These are phyloP conservation scores for Penicillium sclerotiorum DNA, from an alignment of 2,329 filamentous ascomycete species.

Conservation along the genomic window DNA sequence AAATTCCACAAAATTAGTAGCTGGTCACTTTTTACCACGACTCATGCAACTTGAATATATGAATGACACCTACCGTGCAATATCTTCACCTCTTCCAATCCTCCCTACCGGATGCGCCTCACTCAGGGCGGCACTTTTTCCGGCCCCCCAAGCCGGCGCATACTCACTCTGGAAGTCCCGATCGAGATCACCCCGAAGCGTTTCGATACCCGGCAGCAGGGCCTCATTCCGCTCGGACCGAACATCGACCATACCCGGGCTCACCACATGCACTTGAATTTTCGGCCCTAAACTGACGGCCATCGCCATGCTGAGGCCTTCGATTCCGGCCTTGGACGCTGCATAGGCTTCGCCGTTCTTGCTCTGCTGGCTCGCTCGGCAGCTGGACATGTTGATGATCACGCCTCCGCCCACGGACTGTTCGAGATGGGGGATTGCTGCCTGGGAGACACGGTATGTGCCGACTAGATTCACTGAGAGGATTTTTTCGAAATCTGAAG, in stretches of 20 bases:
- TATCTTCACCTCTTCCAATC: slow-evolving; percentile 8
- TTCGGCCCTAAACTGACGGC: slow-evolving; percentile 4
- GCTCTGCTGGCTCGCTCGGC: slow-evolving; percentile 4
- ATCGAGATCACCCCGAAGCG: not conserved
- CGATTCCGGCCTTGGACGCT: slow-evolving; percentile 6
- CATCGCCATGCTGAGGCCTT: slow-evolving; percentile 8
- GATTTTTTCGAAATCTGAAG: slow-evolving; percentile 5
- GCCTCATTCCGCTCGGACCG: slow-evolving; percentile 4
- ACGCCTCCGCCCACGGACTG: slow-evolving; percentile 4
- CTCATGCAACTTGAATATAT: not conserved
- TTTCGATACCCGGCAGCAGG: not conserved
- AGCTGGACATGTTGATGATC: slow-evolving; percentile 9
- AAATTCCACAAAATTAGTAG: not conserved
- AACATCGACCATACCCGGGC: slow-evolving; percentile 8
- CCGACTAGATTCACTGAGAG: slow-evolving; percentile 5
- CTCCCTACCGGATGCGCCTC: slow-evolving; percentile 6
- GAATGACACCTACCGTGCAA: slow-evolving; percentile 3
- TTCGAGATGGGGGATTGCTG: slow-evolving; percentile 5
- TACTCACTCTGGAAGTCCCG: slow-evolving; percentile 9
- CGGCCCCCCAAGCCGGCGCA: slow-evolving; percentile 5
- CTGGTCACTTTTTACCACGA: not conserved
- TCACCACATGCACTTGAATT: slow-evolving; percentile 5
- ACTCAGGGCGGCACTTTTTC: slow-evolving; percentile 2
- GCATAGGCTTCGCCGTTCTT: slow-evolving; percentile 9
- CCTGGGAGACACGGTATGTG: slow-evolving; percentile 6